A percentile compares a stretch with the other conserved stretches of the same genome.
Conservation (phyloP, 225 moss, liverwort and hornwort genomes). For the Rhytidiadelphus loreus region DNA sequence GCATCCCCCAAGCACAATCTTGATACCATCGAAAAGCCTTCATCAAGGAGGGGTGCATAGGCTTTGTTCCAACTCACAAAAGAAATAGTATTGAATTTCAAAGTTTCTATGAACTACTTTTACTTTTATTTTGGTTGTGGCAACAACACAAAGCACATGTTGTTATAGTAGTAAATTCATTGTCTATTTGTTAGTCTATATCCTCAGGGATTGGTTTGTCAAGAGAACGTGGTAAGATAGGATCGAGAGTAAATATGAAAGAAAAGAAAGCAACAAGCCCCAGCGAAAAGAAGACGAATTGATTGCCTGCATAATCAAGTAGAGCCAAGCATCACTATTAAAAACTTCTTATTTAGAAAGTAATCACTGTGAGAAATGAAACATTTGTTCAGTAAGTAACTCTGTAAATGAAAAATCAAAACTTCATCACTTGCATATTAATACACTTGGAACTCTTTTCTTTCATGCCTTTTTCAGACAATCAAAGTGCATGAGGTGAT, state of each 20-base stretch:
- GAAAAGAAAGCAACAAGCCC: background rate
- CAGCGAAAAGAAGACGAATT: conserved; percentile 38
- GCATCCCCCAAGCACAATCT: no score
- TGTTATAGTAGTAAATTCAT: background rate
- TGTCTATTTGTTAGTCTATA: background rate
- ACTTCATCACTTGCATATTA: background rate
- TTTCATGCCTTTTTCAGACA: background rate
- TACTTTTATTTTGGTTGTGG: no score
- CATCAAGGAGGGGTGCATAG: no score
- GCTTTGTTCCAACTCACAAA: no score
- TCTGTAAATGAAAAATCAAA: background rate
- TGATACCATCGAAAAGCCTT: no score
- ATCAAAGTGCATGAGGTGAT: no score
- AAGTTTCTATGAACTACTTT: no score
- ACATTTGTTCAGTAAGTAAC: background rate
- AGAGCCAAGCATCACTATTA: background rate
- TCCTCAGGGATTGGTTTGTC: background rate
- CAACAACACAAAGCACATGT: no score
- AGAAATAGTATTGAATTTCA: no score
- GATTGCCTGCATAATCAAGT: conserved; percentile 29
- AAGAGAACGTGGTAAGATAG: conserved; percentile 28
- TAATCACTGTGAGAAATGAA: background rate
- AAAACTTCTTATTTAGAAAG: background rate
- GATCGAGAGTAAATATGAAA: conserved; percentile 9
- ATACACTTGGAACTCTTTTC: background rate